phyloP scores from a whole-genome alignment of 805 yeast genomes.

The Jamesozyma spencerorum region DNA sequence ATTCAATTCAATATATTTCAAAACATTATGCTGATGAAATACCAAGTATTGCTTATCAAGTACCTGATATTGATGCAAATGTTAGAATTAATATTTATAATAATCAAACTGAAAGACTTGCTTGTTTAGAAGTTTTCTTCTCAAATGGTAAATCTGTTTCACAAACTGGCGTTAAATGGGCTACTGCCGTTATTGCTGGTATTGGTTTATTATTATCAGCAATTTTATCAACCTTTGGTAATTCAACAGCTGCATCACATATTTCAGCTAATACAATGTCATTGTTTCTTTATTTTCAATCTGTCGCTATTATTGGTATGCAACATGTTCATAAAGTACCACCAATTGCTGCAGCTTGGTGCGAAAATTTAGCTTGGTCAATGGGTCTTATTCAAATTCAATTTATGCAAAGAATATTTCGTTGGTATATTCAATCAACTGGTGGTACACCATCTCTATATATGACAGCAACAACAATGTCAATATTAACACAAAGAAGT shows the following conservation, averaged over 20 bases:
- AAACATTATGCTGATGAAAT: conserved; percentile 44
- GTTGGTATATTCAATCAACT: conserved; percentile 82
- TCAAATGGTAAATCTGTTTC: conserved; percentile 73
- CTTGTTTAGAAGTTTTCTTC: conserved; percentile 70
- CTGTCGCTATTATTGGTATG: conserved; percentile 79
- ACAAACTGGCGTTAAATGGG: conserved; percentile 85
- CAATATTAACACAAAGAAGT: conserved; percentile 62
- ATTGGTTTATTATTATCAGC: conserved; percentile 77
- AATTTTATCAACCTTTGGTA: conserved; percentile 71
- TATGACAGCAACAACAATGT: conserved; percentile 51
- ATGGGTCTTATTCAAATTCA: conserved; percentile 75
- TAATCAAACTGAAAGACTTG: conserved; percentile 38
- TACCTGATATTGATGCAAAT: conserved; percentile 81
- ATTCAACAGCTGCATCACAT: conserved; percentile 84
- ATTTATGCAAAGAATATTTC: conserved; percentile 78
- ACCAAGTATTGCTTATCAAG: conserved; percentile 80
- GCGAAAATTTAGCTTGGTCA: conserved; percentile 90
- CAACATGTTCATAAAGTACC: conserved; percentile 79
- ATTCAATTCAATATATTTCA: conserved; percentile 56
- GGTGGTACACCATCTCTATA: conserved; percentile 80
- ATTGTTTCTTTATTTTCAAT: conserved; percentile 79
- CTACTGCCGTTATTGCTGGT: conserved; percentile 85
- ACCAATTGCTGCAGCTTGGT: conserved; percentile 91
- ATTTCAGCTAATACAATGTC: conserved; percentile 85
- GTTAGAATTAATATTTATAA: conserved; percentile 47